phyloP scores from a whole-genome alignment of 805 yeast species.

The Wickerhamiella qilinensis region DNA sequence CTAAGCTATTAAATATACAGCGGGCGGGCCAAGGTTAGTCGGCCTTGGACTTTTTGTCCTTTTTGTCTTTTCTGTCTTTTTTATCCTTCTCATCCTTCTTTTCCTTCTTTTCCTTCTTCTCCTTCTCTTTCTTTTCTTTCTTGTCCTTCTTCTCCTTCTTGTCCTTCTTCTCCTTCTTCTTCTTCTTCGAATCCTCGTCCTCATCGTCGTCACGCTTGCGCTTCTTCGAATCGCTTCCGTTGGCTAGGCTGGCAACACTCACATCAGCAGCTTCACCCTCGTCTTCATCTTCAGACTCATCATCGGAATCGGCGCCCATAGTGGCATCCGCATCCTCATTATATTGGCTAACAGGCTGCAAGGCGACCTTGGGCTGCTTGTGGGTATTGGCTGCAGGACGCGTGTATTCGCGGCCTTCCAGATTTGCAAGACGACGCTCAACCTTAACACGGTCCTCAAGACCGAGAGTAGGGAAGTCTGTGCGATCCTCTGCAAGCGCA shows the following conservation, averaged over 20 bases:
- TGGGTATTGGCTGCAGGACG: conserved; percentile 66
- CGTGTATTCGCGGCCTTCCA: conserved; percentile 84
- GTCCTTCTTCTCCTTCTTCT: conserved; percentile 1
- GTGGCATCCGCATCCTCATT: conserved; percentile 91
- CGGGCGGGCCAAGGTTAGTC: background rate
- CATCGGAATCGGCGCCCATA: conserved; percentile 28
- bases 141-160: conserved; percentile 24
- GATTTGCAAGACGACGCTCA: conserved; percentile 81
- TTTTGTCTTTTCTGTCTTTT: conserved; percentile 33
- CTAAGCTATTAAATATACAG: background rate
- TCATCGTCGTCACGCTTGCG: conserved; percentile 1
- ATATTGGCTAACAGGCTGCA: conserved; percentile 72
- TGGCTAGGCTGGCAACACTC: background rate
- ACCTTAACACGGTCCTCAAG: conserved; percentile 81
- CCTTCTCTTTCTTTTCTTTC: conserved; percentile 19
- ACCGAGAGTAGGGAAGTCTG: conserved; percentile 83
- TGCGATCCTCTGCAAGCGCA: conserved; percentile 89
- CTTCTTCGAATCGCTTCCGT: conserved; percentile 1
- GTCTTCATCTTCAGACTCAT: conserved; percentile 28
- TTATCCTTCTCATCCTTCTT: conserved; percentile 33
- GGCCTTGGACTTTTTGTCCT: conserved; percentile 30
- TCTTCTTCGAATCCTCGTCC: background rate
- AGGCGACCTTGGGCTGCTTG: conserved; percentile 72
- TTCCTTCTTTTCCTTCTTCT: conserved; percentile 31
- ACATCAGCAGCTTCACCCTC: conserved; percentile 16